A percentile compares a stretch with the other conserved stretches of the same genome.
Evolutionary conservation across 225 moss, liverwort and hornwort species (phyloP).

Genomic region (Polytrichum commune): DNA sequence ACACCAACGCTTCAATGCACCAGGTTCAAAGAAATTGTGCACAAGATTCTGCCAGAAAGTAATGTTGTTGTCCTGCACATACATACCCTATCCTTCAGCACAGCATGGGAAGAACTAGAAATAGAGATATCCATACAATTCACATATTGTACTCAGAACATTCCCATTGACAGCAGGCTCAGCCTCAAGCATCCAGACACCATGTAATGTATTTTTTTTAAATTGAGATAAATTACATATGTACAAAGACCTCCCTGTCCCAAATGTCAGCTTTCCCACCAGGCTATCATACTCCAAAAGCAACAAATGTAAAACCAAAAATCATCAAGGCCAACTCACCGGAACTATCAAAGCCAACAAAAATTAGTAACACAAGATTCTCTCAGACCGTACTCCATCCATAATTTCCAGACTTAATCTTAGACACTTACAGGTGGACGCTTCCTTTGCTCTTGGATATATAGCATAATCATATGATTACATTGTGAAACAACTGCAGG

Average conservation of each 20-base stretch:
- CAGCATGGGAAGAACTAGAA: not conserved
- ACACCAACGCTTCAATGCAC: slow-evolving; percentile 77
- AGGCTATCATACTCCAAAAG: no score
- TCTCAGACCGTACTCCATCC: not conserved
- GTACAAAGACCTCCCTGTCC: no score
- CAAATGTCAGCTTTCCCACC: no score
- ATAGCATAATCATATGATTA: slow-evolving; percentile 53
- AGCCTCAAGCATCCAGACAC: not conserved
- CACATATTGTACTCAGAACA: not conserved
- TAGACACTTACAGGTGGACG: slow-evolving; percentile 48
- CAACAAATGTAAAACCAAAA: no score
- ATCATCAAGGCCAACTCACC: not conserved
- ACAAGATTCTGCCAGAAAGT: slow-evolving; percentile 62
- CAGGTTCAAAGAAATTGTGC: slow-evolving; percentile 54
- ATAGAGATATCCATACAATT: not conserved
- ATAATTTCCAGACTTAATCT: not conserved
- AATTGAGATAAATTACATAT: not conserved
- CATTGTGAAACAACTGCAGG: slow-evolving; percentile 51
- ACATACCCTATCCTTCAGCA: not conserved
- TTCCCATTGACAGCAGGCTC: no score
- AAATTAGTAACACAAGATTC: not conserved
- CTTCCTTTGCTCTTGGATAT: slow-evolving; percentile 67
- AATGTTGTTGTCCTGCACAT: slow-evolving; percentile 60
- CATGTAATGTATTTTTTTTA: not conserved
- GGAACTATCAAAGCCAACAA: not conserved